Evolutionary conservation across 2,329 filamentous ascomycete genomes (phyloP).

Genomic region (Fusarium compactum): DNA sequence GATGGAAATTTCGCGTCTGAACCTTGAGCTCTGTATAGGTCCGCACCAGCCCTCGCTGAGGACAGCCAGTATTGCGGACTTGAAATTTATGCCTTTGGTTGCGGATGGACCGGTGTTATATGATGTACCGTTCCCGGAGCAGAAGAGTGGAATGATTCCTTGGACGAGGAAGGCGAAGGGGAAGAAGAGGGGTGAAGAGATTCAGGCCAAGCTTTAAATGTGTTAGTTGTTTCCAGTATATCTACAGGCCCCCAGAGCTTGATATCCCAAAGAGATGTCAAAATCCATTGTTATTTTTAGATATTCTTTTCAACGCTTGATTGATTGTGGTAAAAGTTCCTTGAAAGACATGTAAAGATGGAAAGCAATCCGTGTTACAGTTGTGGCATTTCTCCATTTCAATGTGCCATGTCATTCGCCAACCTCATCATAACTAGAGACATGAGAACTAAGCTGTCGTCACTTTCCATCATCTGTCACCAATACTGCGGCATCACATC

Average conservation of each 20-base stretch:
- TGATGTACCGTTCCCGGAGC: neutral
- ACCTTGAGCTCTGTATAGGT: conserved; percentile 17
- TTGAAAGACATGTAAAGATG: too few species aligned
- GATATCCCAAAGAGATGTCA: neutral
- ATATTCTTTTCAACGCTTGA: too few species aligned
- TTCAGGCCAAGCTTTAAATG: neutral
- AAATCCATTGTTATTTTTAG: neutral
- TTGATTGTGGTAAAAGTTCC: too few species aligned
- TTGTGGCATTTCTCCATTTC: too few species aligned
- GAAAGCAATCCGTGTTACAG: too few species aligned
- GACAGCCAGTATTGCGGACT: conserved; percentile 1
- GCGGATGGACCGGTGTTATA: conserved; percentile 19
- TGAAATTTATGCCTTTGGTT: conserved; percentile 4
- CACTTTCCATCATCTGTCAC: too few species aligned
- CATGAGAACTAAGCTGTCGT: too few species aligned
- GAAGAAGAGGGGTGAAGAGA: neutral
- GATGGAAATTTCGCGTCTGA: conserved; percentile 17
- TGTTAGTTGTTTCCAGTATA: neutral
- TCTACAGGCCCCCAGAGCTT: neutral
- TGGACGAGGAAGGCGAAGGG: conserved; percentile 2
- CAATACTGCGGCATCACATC: too few species aligned
- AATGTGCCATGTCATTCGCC: too few species aligned
- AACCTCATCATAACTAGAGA: too few species aligned
- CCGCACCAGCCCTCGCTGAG: conserved; percentile 10
- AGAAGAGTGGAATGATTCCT: conserved; percentile 5